Percentiles rank a stretch among this genome's conserved stretches.
Evolutionary conservation across 805 yeast genomes (phyloP).

Genomic region (Candida awuae): DNA sequence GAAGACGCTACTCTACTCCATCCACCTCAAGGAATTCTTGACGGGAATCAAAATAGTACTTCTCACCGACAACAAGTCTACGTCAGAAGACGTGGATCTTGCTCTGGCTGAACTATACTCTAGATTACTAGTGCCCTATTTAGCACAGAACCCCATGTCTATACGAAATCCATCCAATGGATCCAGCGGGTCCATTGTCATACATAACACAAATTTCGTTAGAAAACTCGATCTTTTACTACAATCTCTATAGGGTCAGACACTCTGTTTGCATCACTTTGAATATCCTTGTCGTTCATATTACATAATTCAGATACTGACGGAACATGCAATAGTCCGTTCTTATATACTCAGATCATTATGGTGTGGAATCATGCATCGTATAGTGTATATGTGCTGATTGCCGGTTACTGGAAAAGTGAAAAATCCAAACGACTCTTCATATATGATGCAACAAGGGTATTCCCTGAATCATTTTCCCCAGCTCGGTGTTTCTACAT

Average conservation of each 20-base stretch:
- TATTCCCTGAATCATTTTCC: too few relatives aligned
- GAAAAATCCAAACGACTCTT: too few relatives aligned
- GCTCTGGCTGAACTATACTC: not conserved
- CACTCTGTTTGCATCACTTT: too few relatives aligned
- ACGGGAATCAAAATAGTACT: constrained; percentile 65
- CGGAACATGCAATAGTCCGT: not conserved
- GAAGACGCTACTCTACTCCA: constrained; percentile 15
- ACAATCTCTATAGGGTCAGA: not conserved
- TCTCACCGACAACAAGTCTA: not conserved
- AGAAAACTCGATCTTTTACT: not conserved
- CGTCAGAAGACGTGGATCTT: not conserved
- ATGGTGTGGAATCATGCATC: too few relatives aligned
- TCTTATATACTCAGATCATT: too few relatives aligned
- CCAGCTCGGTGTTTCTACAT: too few relatives aligned
- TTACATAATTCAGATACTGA: not conserved
- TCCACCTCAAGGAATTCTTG: constrained; percentile 74
- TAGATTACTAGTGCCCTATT: not conserved
- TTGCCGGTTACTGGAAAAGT: too few relatives aligned
- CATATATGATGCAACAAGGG: too few relatives aligned
- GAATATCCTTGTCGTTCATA: too few relatives aligned
- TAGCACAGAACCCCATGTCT: not conserved
- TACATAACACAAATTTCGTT: not conserved
- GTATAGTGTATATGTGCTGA: too few relatives aligned
- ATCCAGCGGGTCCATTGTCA: not conserved
- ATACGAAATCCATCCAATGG: not conserved